Evolutionary conservation across 257 asterid species (phyloP).

Genomic region (Dorcoceras hygrometricum): DNA sequence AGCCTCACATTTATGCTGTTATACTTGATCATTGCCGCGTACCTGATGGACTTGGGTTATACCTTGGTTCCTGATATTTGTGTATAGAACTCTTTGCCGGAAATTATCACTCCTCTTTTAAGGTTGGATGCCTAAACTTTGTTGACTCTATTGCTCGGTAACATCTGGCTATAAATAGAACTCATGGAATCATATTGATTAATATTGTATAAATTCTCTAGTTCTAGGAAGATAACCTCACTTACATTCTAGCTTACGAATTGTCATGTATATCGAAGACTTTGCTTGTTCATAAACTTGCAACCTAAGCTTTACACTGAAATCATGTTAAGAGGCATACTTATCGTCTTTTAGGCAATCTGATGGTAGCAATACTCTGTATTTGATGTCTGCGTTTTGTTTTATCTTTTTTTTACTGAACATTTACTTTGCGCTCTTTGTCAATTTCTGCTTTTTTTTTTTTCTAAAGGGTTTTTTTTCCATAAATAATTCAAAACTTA

Average conservation of each 20-base stretch:
- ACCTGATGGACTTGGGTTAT: neutral
- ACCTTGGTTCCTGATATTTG: conserved; percentile 11
- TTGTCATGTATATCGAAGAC: neutral
- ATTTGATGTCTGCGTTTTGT: conserved; percentile 9
- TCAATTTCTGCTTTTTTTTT: neutral
- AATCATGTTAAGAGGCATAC: neutral
- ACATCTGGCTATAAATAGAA: conserved; percentile 7
- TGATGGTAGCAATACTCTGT: neutral
- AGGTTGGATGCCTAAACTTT: neutral
- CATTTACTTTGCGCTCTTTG: neutral
- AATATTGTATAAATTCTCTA: too few relatives aligned
- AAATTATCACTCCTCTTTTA: neutral
- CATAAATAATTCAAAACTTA: too few relatives aligned
- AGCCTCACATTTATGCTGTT: neutral
- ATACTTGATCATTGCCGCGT: neutral
- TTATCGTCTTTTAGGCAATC: conserved; percentile 7
- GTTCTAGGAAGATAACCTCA: neutral
- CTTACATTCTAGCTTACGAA: too few relatives aligned
- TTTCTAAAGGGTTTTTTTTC: too few relatives aligned
- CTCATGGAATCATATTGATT: neutral
- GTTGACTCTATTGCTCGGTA: neutral
- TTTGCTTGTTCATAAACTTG: neutral
- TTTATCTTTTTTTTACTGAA: neutral
- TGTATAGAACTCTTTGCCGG: conserved; percentile 13
- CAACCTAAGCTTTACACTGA: neutral